Conservation (phyloP, 495 filamentous ascomycete species). For the Penicillium nucicola region DNA sequence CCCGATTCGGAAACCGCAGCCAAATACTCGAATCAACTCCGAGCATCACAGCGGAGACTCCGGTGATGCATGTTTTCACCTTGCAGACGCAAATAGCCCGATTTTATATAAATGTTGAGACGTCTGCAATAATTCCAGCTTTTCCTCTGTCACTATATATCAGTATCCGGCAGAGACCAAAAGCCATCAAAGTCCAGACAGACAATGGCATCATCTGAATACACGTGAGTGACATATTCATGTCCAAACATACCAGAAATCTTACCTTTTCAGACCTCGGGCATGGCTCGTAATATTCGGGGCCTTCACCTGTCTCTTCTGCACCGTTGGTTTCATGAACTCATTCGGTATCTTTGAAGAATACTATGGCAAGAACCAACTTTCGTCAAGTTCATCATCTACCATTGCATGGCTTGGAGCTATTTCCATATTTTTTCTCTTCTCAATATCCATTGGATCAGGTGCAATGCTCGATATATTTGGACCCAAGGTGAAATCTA, state of each 20-base stretch:
- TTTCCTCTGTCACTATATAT: too few species aligned
- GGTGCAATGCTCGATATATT: constrained; percentile 38
- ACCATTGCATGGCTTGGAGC: constrained; percentile 62
- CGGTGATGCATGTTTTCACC: neutral
- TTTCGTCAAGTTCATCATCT: constrained; percentile 43
- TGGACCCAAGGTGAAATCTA: constrained; percentile 26
- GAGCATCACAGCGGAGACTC: neutral
- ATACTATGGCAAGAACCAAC: constrained; percentile 54
- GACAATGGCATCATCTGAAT: constrained; percentile 11
- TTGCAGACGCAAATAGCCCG: neutral
- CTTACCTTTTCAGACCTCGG: constrained; percentile 10
- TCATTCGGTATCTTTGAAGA: constrained; percentile 61
- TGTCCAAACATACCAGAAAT: neutral
- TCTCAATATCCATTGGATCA: constrained; percentile 27
- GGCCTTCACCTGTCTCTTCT: constrained; percentile 39
- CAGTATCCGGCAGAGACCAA: too few species aligned
- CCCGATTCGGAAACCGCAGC: neutral
- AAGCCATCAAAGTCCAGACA: too few species aligned
- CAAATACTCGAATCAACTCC: neutral
- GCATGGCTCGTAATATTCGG: constrained; percentile 29
- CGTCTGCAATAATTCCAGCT: neutral
- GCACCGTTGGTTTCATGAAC: constrained; percentile 58
- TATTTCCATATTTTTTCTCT: constrained; percentile 40
- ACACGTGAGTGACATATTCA: constrained; percentile 17
- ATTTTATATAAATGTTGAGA: neutral